Conservation (phyloP, 495 filamentous ascomycete genomes). For the Amniculicola lignicola region DNA sequence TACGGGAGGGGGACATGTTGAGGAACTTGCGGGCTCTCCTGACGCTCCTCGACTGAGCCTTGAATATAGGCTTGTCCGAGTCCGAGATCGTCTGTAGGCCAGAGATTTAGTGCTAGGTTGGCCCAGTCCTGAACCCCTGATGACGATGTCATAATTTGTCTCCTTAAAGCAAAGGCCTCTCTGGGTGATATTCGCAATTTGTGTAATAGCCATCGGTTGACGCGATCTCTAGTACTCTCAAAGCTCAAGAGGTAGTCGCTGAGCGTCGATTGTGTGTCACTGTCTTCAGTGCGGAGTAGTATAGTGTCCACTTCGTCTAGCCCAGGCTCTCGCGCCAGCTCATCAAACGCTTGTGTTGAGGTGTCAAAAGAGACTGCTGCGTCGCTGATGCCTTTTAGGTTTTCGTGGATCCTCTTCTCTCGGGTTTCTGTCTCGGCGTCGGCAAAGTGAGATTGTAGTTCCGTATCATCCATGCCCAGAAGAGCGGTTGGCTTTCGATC, state of each 20-base stretch:
- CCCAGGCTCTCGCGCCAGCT: not conserved
- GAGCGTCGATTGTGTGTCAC: conserved; percentile 15
- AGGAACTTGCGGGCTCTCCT: not conserved
- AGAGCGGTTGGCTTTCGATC: not conserved
- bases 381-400: not conserved
- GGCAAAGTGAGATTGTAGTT: not conserved
- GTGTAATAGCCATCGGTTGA: conserved; percentile 30
- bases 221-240: conserved; percentile 18
- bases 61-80: not conserved
- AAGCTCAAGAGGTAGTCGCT: conserved; percentile 28
- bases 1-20: not conserved
- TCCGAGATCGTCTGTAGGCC: not conserved
- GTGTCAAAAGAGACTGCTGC: not conserved
- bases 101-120: conserved; percentile 5
- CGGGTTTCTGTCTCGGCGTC: not conserved
- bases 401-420: not conserved
- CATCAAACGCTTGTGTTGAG: not conserved
- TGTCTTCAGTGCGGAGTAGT: conserved; percentile 9
- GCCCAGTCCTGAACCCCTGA: conserved; percentile 15
- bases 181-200: conserved; percentile 25
- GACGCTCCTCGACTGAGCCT: not conserved
- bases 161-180: conserved; percentile 20
- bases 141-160: not conserved
- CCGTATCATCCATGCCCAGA: not conserved
- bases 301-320: conserved; percentile 6